Base-by-base conservation (phyloP, 805 yeast genomes). In the Pichia pseudocactophila region DNA sequence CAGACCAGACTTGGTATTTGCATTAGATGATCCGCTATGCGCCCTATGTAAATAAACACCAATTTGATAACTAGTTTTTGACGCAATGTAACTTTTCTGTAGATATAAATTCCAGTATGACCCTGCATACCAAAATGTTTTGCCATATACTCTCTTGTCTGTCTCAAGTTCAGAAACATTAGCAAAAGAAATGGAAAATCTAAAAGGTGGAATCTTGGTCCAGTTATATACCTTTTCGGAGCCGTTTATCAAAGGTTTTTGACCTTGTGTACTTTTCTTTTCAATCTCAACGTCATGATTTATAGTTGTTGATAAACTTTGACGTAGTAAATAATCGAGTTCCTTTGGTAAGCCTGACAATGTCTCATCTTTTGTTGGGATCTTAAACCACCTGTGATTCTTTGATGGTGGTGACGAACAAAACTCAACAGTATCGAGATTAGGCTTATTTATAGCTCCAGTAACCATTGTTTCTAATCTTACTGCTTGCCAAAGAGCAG, bases 91-190 rank as follows among this genome's bases (percentile, higher is more conserved):
- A 36, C 59, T 67, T 48, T 72, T 74, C 44, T 75, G 80, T 27
- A 74, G 58, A 51, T 75, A 75, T 8, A 75, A 54, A 47, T 72
- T 73, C 80, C 80, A 75, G 49, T 69, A 72, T 10, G 79, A 73
- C 0, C 80, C 80, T n/a, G 78, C 78, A 50, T 74, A 74, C 78
- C 79, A 74, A 28, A 73, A 60, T 0, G 76, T 68, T 44, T 69
- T 66, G 9, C 74, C 70, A 49, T 74, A 74, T 1, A 71, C 70
- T 34, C 79, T 57, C 49, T 66, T 69, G 15, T 68, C 74, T 1
- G 69, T 63, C 13, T 61, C 56, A 15, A 75, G 57, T 11, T 65
- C 65, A 3, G 72, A 65, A 2, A 75, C 66, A 40, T 71, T 66
- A 8, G 69, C 64, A 54, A 75, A 75, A 4, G 75, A 71, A 38